A percentile compares a stretch with the other conserved stretches of the same genome.
These are phyloP conservation scores for Phytophthora agathidicida DNA, from an alignment of 352 stramenopile species.

Conservation along the genomic window DNA sequence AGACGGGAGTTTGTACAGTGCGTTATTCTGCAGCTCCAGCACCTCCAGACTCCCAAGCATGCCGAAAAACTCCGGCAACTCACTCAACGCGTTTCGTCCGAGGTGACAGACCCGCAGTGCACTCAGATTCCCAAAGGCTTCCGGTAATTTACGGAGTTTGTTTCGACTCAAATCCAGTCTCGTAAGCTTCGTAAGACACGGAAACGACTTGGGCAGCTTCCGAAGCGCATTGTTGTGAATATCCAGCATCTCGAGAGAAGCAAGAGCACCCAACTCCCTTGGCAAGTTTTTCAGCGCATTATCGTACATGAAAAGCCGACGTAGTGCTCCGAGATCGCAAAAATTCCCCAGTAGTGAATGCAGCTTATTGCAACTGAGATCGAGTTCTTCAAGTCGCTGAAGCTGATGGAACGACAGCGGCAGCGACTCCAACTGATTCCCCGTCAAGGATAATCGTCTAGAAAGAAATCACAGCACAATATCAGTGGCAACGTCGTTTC, in stretches of 20 bases:
- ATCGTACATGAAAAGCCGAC: slow-evolving; percentile 43
- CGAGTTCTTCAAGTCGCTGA: slow-evolving; percentile 33
- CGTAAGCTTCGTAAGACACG: slow-evolving; percentile 40
- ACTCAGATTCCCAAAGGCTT: slow-evolving; percentile 53
- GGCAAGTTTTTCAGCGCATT: slow-evolving; percentile 44
- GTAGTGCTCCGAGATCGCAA: slow-evolving; percentile 45
- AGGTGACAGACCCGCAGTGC: slow-evolving; percentile 48
- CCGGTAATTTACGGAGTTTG: slow-evolving; percentile 44
- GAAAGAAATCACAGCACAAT: neutral
- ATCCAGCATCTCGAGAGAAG: slow-evolving; percentile 44
- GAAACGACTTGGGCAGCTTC: slow-evolving; percentile 56
- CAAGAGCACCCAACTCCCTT: slow-evolving; percentile 48
- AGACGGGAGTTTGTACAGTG: slow-evolving; percentile 43
- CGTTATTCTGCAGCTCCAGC: slow-evolving; percentile 47
- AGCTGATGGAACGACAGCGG: slow-evolving; percentile 64
- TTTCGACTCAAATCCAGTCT: slow-evolving; percentile 54
- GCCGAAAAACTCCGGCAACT: slow-evolving; percentile 52
- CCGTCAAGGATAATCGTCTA: slow-evolving; percentile 55
- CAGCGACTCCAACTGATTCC: slow-evolving; percentile 58
- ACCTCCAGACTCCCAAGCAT: slow-evolving; percentile 31
- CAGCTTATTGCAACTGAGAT: slow-evolving; percentile 55
- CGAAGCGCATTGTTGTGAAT: slow-evolving; percentile 44
- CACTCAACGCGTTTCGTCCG: slow-evolving; percentile 37
- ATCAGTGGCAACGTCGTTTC: too few relatives aligned
- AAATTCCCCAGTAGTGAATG: slow-evolving; percentile 58